Percentiles rank a stretch among this genome's conserved stretches.
Conservation (phyloP, 164 flowering plant genomes). For the Umbilicus rupestris region DNA sequence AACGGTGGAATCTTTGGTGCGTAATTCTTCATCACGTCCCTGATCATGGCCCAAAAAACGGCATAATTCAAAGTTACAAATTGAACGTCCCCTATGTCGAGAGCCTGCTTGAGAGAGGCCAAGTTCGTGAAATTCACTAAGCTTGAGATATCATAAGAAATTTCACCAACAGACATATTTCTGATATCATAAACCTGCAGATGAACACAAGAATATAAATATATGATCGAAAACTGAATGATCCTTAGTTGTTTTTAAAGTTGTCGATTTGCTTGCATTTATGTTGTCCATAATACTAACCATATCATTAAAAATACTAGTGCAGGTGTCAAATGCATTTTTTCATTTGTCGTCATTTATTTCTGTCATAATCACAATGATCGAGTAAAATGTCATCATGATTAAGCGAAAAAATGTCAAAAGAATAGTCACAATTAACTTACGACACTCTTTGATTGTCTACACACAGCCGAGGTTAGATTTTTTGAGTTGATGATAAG, state of each 20-base stretch:
- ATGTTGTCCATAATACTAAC: too few relatives aligned
- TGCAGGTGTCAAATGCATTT: too few relatives aligned
- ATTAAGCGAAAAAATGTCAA: too few relatives aligned
- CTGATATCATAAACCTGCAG: constrained; percentile 69
- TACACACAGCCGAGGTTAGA: constrained; percentile 17
- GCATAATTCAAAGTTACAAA: constrained; percentile 62
- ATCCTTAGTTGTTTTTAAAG: neutral
- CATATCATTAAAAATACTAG: too few relatives aligned
- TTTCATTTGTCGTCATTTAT: constrained; percentile 45
- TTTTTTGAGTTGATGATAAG: constrained; percentile 18
- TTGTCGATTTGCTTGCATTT: constrained; percentile 31
- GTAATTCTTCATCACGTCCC: constrained; percentile 67
- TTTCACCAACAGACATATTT: constrained; percentile 47
- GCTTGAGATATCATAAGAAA: constrained; percentile 75
- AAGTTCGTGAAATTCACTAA: constrained; percentile 49
- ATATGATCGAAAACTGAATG: neutral
- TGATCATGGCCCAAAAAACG: constrained; percentile 56
- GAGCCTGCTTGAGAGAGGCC: constrained; percentile 44
- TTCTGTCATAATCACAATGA: constrained; percentile 24
- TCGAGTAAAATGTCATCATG: too few relatives aligned
- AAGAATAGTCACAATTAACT: neutral
- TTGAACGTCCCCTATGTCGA: constrained; percentile 53
- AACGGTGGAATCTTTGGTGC: constrained; percentile 60
- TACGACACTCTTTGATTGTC: constrained; percentile 26
- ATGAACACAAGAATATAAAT: neutral